Base-by-base conservation (phyloP, 2,329 filamentous ascomycete species). In the Stromatinia cepivora region DNA sequence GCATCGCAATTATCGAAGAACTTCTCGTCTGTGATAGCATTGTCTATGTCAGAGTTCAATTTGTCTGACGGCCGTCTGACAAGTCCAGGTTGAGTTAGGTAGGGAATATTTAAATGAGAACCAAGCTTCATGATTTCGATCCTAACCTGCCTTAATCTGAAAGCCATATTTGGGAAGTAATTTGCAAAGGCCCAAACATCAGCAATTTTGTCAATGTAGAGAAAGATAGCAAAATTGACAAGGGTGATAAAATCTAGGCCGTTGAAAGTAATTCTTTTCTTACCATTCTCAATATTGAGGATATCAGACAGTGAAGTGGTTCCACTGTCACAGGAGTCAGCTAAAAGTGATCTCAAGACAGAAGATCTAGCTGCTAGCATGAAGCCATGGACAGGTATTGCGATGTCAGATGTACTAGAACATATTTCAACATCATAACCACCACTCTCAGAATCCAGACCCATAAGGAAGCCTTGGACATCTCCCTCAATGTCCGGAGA, bases 61-160 rank as follows among this genome's bases (percentile, higher is more conserved):
- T 85, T 88, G 62, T 81, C 84, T 69, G 86, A 83, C 0, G 92
- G 87, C 48, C 85, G 83, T 7, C 86, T 86, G 85, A 96, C 93
- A 48, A 92, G 82, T 61, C 93, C 88, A 0, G 91, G 91, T 25
- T 92, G 90, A 54, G 88, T 85, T 5, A 98, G 82, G 45, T 86
- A 87, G 22, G 81, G 79, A 78, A 98, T 84, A 20, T 90, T 87
- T 1, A 98, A 83, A 68, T 86, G 86, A 1, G 87, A 87, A 13
- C 92, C 90, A n/a, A 94, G 75, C 73, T 89, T 94, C 90, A 97
- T 95, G n/a, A 98, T 82, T 77, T 98, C 94, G 0, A 84, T 85
- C 28, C 94, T 89, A 25, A 97, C 85, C 75, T 94, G 89, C 34
- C 93, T 90, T 78, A 93, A 97, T 53, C 91, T 86, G 74, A 87